Evolutionary conservation across 2,329 filamentous ascomycete species (phyloP), one percentile per base, ranked within the genome.

Genomic region (Leptographium wingfieldii): DNA sequence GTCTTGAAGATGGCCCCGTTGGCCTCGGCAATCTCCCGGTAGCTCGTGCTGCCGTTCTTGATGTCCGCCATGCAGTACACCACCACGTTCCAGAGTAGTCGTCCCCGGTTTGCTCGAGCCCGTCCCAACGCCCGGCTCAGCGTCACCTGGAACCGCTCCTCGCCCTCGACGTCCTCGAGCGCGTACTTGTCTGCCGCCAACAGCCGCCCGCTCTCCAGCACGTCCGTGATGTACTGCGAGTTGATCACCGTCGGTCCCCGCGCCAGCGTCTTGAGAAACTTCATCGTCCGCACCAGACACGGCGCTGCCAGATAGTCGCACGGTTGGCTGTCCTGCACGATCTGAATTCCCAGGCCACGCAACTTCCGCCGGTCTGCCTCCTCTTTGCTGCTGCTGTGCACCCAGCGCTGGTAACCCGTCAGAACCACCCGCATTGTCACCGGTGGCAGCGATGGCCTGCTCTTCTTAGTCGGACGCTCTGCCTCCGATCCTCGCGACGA

Each of bases 271-370:
- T 86, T 87, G 56, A 97, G 85, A 69, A 99, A 99, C 69, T 99
- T 99, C 70, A 90, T 85, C 0, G 94, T 99, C 46, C 94, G 87
- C 40, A 96, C 83, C 63, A 97, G 84, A 51, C 84, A 82, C 0
- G 92, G 94, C 3, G 92, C 92, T 40, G 90, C 91, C 12, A 99
- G 81, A 69, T 95, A 89, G 67, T 92, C 89, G 69, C 90, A 94
- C 53, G 83, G 80, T 55, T 82, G 81, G 31, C 84, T 84, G 68
- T 96, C 88, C 66, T 86, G 80, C 5, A 90, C 87, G 27, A 96
- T 82, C 65, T 85, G 79, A 60, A 99, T 88, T 9, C 94, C 94
- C 43, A 97, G 75, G 54, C 87, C 83, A 62, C 92, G 87, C 59
- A 99, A 79, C 73, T 87, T 87, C 90, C 95, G 90, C 76, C 86